Base-by-base conservation (phyloP, 2,329 filamentous ascomycete species). In the Lecanoromycetidae sp. region DNA sequence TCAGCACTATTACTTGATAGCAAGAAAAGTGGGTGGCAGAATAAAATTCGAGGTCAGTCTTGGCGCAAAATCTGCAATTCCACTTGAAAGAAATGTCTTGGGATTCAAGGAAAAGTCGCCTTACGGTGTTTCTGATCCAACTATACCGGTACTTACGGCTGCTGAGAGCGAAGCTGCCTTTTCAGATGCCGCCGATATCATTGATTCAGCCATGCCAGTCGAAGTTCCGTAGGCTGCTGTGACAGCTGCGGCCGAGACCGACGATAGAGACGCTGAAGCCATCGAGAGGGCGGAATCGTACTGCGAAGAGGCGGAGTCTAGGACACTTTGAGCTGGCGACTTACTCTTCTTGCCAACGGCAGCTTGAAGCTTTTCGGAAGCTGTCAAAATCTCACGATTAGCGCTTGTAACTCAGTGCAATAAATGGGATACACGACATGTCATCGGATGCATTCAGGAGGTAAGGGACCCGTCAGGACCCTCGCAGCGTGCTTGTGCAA, bases 121-220 rank as follows among this genome's bases (percentile, higher is more conserved):
- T 63, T 67, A 69, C 1, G 70, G 67, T 10, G 71, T 70, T 54
- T 74, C 67, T 13, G 63, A 62, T 33, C 69, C 71, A 39, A 67
- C 60, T 32, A 71, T 61, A 13, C 66, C 64, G 26, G 65, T 65
- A 54, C 65, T 70, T 38, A 66, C 69, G 23, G 64, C 63, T 5
- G 71, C 72, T 12, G 64, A 66, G 2, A 66, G 55, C 2, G 64
- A 68, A 13, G 63, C 59, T 6, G 68, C 74, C 9, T 66, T 68
- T 29, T 71, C 67, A n/a, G 69, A 67, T 2, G 68, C 71, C 5
- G 65, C 71, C 1, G 70, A 68, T 13, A 67, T 71, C 6, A 57
- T 45, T 6, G 57, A 60, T 47, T 66, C 62, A 12, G 63, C 49
- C 27, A 57, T 56, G 9, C 66, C 64, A 2, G 67, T 62, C 23